Evolutionary conservation across 331 rosid genomes (phyloP).

Genomic region (Cydonia oblonga): DNA sequence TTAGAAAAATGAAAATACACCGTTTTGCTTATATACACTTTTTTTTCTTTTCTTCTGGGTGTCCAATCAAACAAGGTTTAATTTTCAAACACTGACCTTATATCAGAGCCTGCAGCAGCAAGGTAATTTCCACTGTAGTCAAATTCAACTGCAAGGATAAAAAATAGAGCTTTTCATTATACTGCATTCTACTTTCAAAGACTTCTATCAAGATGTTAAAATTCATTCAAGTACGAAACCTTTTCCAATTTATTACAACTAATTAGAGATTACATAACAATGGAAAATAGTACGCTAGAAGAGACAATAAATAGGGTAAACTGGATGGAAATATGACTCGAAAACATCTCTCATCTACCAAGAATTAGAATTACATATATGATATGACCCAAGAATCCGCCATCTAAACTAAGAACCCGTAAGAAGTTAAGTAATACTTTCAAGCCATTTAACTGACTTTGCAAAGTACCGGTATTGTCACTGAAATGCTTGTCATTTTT

Average conservation of each 20-base stretch:
- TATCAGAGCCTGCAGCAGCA: constrained; percentile 83
- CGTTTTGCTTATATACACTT: background rate
- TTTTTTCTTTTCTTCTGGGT: background rate
- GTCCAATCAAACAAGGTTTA: background rate
- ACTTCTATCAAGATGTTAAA: background rate
- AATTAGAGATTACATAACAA: background rate
- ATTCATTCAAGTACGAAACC: background rate
- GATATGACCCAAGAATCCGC: background rate
- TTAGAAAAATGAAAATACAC: background rate
- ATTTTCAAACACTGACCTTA: constrained; percentile 42
- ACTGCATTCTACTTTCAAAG: background rate
- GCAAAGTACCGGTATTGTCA: background rate
- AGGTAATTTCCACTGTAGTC: constrained; percentile 97
- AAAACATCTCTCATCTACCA: background rate
- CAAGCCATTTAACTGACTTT: background rate
- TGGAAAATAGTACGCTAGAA: background rate
- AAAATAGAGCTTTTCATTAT: constrained; percentile 14
- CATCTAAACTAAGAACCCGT: background rate
- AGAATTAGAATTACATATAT: background rate
- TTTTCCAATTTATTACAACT: background rate
- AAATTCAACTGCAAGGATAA: constrained; percentile 69
- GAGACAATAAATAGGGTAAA: background rate
- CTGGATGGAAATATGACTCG: background rate
- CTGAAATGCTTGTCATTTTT: background rate
- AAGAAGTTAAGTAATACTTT: background rate